Conservation (phyloP, 805 yeast genomes). For the Schizosaccharomyces cryophilus region DNA sequence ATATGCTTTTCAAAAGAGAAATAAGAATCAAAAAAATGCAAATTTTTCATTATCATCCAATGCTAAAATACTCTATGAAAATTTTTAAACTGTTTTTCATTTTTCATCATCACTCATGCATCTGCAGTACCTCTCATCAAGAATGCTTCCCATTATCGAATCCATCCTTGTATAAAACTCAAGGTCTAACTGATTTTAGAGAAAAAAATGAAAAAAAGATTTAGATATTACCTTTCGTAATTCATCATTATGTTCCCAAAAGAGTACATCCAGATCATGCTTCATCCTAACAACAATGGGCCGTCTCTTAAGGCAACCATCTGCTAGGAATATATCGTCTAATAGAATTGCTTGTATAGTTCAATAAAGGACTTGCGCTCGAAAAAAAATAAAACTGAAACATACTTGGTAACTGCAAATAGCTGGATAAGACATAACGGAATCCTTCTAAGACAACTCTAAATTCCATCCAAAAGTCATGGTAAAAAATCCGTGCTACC, state of each 20-base stretch:
- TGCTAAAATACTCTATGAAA: no score
- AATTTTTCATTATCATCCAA: no score
- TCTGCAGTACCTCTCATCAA: no score
- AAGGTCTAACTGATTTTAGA: no score
- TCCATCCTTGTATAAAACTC: no score
- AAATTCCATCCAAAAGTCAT: neutral
- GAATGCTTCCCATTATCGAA: no score
- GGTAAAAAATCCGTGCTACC: neutral
- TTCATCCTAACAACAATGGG: no score
- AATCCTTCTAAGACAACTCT: neutral
- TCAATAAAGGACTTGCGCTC: constrained; percentile 5
- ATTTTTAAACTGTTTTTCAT: no score
- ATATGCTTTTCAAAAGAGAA: no score
- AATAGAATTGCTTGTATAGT: constrained; percentile 6
- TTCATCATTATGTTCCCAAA: neutral
- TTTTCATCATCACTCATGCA: no score
- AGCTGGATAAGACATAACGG: neutral
- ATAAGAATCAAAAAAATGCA: no score
- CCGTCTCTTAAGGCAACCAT: neutral
- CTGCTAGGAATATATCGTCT: constrained; percentile 1
- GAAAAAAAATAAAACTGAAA: neutral
- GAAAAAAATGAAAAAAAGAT: no score
- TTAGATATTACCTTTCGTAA: neutral
- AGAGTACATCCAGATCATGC: neutral
- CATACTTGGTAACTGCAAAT: neutral